phyloP scores from a whole-genome alignment of 768 basidiomycete species.

The Asterophora lycoperdoides region DNA sequence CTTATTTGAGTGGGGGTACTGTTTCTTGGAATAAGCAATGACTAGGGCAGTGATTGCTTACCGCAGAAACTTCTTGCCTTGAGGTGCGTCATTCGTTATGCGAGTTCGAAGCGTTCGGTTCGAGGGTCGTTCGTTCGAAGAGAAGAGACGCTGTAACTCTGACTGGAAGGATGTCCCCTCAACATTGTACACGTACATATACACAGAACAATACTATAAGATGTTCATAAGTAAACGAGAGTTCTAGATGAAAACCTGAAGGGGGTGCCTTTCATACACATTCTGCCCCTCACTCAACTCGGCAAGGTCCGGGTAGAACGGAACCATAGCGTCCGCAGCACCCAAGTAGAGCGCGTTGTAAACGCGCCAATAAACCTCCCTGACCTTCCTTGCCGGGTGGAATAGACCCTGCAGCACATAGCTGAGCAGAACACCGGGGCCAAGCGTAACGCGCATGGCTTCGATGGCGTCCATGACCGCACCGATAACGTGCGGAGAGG shows the following conservation, averaged over 20 bases:
- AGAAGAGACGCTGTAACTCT: too few relatives aligned
- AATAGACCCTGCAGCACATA: conserved; percentile 94
- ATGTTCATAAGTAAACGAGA: conserved; percentile 10
- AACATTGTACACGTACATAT: background rate
- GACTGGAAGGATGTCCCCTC: background rate
- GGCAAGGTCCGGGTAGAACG: conserved; percentile 89
- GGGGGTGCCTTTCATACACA: conserved; percentile 77
- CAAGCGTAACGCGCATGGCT: conserved; percentile 93
- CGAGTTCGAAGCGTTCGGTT: too few relatives aligned
- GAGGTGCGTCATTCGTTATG: too few relatives aligned
- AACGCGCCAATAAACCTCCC: conserved; percentile 96
- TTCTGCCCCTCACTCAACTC: conserved; percentile 92
- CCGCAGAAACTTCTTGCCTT: too few relatives aligned
- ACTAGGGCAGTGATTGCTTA: too few relatives aligned
- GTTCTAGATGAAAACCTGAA: conserved; percentile 76
- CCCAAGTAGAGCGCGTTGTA: conserved; percentile 95
- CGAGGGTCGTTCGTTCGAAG: too few relatives aligned
- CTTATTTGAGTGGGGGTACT: too few relatives aligned
- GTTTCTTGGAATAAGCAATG: background rate
- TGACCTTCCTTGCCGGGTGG: conserved; percentile 95
- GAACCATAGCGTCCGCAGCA: conserved; percentile 86
- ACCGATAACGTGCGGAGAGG: conserved; percentile 95
- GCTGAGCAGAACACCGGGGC: conserved; percentile 87
- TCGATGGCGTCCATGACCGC: conserved; percentile 98
- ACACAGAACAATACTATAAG: background rate